Conservation (phyloP, 1,139 yeast species). For the Debaryomyces fabryi region DNA sequence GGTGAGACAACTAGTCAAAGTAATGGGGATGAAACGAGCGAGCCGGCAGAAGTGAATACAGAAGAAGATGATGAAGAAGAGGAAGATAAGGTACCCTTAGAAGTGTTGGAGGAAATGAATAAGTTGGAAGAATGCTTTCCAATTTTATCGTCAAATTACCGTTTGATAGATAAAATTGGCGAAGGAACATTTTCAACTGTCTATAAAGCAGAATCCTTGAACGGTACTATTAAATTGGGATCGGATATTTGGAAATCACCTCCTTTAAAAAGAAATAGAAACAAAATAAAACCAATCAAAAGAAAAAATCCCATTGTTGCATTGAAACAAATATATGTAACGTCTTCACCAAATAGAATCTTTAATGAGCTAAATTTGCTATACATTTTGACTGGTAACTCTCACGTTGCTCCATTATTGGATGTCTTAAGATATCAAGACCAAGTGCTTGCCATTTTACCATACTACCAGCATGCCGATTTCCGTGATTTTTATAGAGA, state of each 20-base stretch:
- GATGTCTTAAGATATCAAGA: slow-evolving; percentile 88
- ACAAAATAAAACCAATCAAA: slow-evolving; percentile 11
- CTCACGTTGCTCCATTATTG: slow-evolving; percentile 82
- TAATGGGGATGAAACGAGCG: slow-evolving; percentile 17
- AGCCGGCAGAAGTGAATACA: slow-evolving; percentile 16
- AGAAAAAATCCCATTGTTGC: slow-evolving; percentile 71
- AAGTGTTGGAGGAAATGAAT: slow-evolving; percentile 67
- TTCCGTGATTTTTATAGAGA: slow-evolving; percentile 85
- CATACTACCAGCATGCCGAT: slow-evolving; percentile 89
- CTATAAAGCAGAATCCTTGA: slow-evolving; percentile 79
- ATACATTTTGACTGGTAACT: slow-evolving; percentile 66
- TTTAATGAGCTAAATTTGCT: slow-evolving; percentile 82
- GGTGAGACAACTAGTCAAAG: slow-evolving; percentile 12
- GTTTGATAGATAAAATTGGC: slow-evolving; percentile 82
- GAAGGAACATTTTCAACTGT: slow-evolving; percentile 95
- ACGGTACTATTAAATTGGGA: slow-evolving; percentile 42
- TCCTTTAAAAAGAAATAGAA: slow-evolving; percentile 34
- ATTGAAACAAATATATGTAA: slow-evolving; percentile 88
- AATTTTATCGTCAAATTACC: slow-evolving; percentile 58
- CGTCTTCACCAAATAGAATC: slow-evolving; percentile 91
- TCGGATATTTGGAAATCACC: slow-evolving; percentile 52
- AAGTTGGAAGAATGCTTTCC: slow-evolving; percentile 66
- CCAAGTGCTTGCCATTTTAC: slow-evolving; percentile 90
- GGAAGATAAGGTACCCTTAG: slow-evolving; percentile 51
- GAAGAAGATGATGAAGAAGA: slow-evolving; percentile 22